phyloP scores from a whole-genome alignment of 2,329 filamentous ascomycete species.

The Aspergillus niger region DNA sequence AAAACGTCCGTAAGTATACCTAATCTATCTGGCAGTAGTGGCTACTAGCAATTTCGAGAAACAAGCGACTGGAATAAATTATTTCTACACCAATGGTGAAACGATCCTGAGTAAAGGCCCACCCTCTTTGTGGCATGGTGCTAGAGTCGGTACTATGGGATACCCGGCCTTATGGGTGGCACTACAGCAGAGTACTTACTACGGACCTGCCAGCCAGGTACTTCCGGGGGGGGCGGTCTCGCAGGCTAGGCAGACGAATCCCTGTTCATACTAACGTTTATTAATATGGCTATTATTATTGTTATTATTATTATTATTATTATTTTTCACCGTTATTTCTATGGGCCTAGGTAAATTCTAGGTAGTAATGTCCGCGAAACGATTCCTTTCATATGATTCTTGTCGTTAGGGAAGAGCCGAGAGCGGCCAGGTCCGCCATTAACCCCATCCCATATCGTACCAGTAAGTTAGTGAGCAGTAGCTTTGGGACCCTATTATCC shows the following conservation, averaged over 20 bases:
- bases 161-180: conserved; percentile 3
- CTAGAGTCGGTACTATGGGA: neutral
- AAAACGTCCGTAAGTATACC: conserved; percentile 1
- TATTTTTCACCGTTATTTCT: no score
- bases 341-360: neutral
- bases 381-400: conserved; percentile 13
- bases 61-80: conserved; percentile 10
- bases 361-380: neutral
- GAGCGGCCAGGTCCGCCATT: neutral
- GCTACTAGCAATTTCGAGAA: conserved; percentile 12
- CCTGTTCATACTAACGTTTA: neutral
- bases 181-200: neutral
- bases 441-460: conserved; percentile 4
- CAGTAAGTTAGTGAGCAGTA: neutral
- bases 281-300: neutral
- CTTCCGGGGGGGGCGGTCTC: neutral
- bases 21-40: neutral
- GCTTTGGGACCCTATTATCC: conserved; percentile 4
- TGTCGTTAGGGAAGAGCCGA: neutral
- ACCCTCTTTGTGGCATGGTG: conserved; percentile 20
- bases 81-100: conserved; percentile 17
- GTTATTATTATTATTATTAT: no score
- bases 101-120: conserved; percentile 17
- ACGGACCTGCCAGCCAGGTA: neutral
- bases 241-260: conserved; percentile 1